Evolutionary conservation across 768 basidiomycete species (phyloP), one percentile per base, ranked within the genome.

Genomic region (Kwoniella bestiolae): DNA sequence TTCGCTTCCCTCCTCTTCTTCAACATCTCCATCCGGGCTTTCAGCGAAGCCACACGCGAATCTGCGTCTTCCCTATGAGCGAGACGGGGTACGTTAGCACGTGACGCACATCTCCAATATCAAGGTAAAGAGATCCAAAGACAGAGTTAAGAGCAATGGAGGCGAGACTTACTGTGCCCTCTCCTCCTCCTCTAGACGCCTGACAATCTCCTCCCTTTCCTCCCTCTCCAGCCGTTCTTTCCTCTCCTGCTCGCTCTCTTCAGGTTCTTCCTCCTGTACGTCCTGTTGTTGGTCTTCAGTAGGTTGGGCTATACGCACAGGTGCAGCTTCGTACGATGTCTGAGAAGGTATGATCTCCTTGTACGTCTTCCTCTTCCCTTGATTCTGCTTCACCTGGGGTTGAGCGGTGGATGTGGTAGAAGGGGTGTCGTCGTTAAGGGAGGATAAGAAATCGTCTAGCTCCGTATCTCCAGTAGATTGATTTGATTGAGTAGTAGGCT

Each of bases 201-300:
- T 57, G 58, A 80, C 73, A 29, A 80, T 78, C 69, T 78, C 79
- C 58, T 80, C 79, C 67, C 71, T 71, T 60, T 80, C 79, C 60
- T 80, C 77, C 34, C 73, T 56, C 7, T 66, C 71, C 44, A 73
- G 12, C 28, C 77, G 47, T 16, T 51, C 73, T 47, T 74, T 51
- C 44, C 60, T 67, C 50, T 77, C 77, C 46, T 65, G 70, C 26
- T 77, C 75, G 8, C 71, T 73, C 60, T 80, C 79, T 35, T 76
- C 72, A 11, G 70, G 70, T 51, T 71, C 62, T 53, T 70, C 68
- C 51, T 70, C 66, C 28, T 66, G 69, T 41, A 41, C 31, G 29
- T 23, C 28, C 16, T 23, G 29, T 26, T 67, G 66, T 38, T 74
- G 78, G 1, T 69, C 78, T 76, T 69, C 76, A 68, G 12, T 32